Evolutionary conservation across 2,329 filamentous ascomycete species (phyloP).

Genomic region (Dryadomyces quercus-mongolicae): DNA sequence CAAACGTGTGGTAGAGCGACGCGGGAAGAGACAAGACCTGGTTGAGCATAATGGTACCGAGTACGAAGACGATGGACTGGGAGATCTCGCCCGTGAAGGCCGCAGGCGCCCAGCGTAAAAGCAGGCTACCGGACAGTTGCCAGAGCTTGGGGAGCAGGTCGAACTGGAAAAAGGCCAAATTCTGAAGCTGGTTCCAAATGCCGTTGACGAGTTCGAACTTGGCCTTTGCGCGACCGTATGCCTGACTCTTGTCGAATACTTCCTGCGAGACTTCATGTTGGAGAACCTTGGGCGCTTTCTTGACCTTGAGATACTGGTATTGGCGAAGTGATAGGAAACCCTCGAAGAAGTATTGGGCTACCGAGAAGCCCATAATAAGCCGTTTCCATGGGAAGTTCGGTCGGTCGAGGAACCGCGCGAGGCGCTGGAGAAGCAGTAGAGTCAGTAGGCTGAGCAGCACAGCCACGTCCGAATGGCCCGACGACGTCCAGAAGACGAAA

Average conservation of each 20-base stretch:
- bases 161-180: constrained; percentile 78
- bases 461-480: neutral
- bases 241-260: constrained; percentile 91
- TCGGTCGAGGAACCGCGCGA: constrained; percentile 78
- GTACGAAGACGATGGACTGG: constrained; percentile 85
- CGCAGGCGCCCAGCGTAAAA: constrained; percentile 62
- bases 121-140: constrained; percentile 63
- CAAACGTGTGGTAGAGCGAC: constrained; percentile 86
- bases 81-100: constrained; percentile 85
- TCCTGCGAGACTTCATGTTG: constrained; percentile 78
- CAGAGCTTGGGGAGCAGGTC: constrained; percentile 87
- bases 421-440: constrained; percentile 34
- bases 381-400: constrained; percentile 96
- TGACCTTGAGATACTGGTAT: constrained; percentile 73
- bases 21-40: constrained; percentile 69
- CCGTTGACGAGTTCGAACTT: constrained; percentile 73
- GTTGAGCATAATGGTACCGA: constrained; percentile 73
- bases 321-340: constrained; percentile 81
- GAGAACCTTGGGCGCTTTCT: constrained; percentile 72
- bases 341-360: constrained; percentile 85
- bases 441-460: neutral
- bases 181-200: constrained; percentile 79
- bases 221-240: constrained; percentile 91
- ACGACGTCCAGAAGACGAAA: neutral
- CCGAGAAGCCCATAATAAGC: constrained; percentile 85